These are phyloP conservation scores for Cicer bijugum DNA, from an alignment of 306 rosid species.

Conservation along the genomic window DNA sequence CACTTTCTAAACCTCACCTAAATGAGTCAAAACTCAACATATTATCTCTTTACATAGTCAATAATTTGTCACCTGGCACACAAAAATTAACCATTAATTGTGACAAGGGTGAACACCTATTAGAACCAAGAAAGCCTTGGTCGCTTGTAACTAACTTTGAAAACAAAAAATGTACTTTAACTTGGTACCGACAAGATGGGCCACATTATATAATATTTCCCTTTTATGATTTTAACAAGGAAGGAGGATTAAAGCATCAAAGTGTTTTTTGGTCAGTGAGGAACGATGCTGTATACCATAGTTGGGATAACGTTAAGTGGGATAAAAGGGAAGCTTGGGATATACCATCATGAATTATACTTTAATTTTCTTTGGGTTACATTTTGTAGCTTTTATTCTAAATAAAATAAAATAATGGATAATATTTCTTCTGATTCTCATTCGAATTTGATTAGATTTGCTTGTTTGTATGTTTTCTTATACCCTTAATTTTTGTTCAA, in stretches of 20 bases:
- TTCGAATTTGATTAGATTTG: no score
- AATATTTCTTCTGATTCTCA: no score
- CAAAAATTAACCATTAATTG: not conserved
- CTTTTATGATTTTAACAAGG: not conserved
- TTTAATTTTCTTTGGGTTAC: no score
- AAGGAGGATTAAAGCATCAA: conserved; percentile 22
- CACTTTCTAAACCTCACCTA: not conserved
- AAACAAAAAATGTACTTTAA: not conserved
- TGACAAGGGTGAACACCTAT: no score
- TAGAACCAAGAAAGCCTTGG: not conserved
- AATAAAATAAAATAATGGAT: no score
- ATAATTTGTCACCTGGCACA: not conserved
- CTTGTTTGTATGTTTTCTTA: no score
- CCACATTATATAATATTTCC: not conserved
- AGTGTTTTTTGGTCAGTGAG: conserved; percentile 3
- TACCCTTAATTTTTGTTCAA: no score
- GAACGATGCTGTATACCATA: conserved; percentile 23
- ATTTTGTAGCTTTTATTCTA: no score
- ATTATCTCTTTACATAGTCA: not conserved
- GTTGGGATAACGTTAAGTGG: conserved; percentile 12
- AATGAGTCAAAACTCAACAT: not conserved
- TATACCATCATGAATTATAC: no score
- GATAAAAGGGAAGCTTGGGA: not conserved
- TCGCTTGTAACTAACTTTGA: not conserved
- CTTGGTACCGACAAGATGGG: not conserved